phyloP scores from a whole-genome alignment of 148 eudicot genomes.

The Salicornia ramosissima region DNA sequence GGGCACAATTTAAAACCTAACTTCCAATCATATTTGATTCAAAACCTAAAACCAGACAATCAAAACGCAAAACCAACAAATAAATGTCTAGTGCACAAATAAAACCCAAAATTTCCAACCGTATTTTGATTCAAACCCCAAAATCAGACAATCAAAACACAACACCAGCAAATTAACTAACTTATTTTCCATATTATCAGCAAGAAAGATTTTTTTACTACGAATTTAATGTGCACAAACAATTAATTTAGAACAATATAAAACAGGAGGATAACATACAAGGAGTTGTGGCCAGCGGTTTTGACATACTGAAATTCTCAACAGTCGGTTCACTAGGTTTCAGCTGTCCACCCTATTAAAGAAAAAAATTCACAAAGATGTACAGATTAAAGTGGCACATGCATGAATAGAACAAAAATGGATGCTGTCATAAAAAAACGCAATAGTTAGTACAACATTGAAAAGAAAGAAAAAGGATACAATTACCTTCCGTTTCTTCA shows the following conservation, averaged over 20 bases:
- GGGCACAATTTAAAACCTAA: too few relatives aligned
- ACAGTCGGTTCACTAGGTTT: constrained; percentile 26
- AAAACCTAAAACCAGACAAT: too few relatives aligned
- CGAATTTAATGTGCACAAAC: neutral
- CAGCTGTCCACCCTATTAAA: constrained; percentile 42
- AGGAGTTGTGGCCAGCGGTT: constrained; percentile 24
- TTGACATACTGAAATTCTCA: constrained; percentile 27
- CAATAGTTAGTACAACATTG: neutral
- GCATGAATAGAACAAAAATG: neutral
- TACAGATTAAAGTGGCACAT: neutral
- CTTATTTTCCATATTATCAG: too few relatives aligned
- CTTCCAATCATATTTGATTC: too few relatives aligned
- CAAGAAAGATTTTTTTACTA: neutral
- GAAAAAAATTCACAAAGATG: neutral
- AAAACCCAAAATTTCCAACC: too few relatives aligned
- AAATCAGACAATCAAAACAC: too few relatives aligned
- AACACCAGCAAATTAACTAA: too few relatives aligned
- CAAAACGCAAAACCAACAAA: too few relatives aligned
- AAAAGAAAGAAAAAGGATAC: constrained; percentile 14
- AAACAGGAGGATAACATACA: constrained; percentile 31
- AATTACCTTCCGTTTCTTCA: constrained; percentile 66
- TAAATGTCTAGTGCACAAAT: too few relatives aligned
- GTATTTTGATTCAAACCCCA: too few relatives aligned
- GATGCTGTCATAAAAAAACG: neutral
- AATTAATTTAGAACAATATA: neutral